A percentile compares a stretch with the other conserved stretches of the same genome.
Evolutionary conservation across 805 yeast species (phyloP).

Genomic region (Wickerhamiella hasegawae): DNA sequence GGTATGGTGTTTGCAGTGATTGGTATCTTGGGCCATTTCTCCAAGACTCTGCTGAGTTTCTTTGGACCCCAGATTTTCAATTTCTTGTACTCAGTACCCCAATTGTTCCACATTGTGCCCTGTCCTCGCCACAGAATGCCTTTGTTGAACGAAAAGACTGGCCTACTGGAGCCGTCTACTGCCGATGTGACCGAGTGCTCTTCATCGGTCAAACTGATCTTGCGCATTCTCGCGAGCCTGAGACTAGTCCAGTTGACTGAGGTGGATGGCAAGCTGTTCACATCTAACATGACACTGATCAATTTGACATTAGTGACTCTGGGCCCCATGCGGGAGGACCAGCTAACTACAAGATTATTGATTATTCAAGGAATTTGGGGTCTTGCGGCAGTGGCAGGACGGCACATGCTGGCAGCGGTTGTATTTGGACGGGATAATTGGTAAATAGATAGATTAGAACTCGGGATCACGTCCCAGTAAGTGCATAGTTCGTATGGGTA

Average conservation of each 20-base stretch:
- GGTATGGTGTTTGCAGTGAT: slow-evolving; percentile 98
- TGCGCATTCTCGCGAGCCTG: slow-evolving; percentile 33
- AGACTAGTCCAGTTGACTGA: slow-evolving; percentile 31
- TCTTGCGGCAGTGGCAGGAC: slow-evolving; percentile 40
- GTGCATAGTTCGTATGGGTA: too few relatives aligned
- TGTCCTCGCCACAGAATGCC: slow-evolving; percentile 97
- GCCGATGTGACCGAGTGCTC: slow-evolving; percentile 19
- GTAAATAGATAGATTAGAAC: too few relatives aligned
- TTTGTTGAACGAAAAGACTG: slow-evolving; percentile 46
- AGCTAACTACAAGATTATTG: slow-evolving; percentile 45
- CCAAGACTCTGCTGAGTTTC: slow-evolving; percentile 75
- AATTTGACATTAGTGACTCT: slow-evolving; percentile 69
- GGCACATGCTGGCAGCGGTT: slow-evolving; percentile 78
- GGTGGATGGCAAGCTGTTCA: slow-evolving; percentile 23
- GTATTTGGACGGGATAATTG: slow-evolving; percentile 82
- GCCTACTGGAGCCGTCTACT: slow-evolving; percentile 57
- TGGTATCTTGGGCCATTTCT: slow-evolving; percentile 90
- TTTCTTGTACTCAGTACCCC: slow-evolving; percentile 84
- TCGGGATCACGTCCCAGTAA: too few relatives aligned
- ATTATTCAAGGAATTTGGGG: slow-evolving; percentile 53
- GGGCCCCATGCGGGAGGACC: slow-evolving; percentile 83
- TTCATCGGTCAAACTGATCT: slow-evolving; percentile 15
- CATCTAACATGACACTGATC: slow-evolving; percentile 77
- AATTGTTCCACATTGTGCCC: slow-evolving; percentile 67
- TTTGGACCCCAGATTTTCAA: slow-evolving; percentile 85